Base-by-base conservation (phyloP, 2,329 filamentous ascomycete species). In the Chrysosphaeria jannelii region DNA sequence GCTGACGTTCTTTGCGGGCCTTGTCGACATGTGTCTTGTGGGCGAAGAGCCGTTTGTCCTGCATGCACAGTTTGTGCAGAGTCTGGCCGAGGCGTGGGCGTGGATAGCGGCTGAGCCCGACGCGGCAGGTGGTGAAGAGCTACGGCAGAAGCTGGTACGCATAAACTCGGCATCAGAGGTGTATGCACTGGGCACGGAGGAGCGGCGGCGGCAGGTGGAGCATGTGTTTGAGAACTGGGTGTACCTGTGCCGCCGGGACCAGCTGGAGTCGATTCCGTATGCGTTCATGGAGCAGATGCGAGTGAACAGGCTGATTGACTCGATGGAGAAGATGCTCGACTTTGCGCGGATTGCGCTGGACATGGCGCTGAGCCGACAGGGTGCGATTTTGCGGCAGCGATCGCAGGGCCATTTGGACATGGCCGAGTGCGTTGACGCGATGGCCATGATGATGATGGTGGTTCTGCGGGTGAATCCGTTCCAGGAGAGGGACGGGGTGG, bases 181-280 rank as follows among this genome's bases (percentile, higher is more conserved):
- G n/a, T n/a, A n/a, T n/a, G n/a, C n/a, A n/a, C n/a, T n/a, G n/a
- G n/a, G n/a, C n/a, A n/a, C n/a, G 13, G 17, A 24, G 10, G 20
- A 59, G 15, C 66, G 66, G 33, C 62, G 66, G 30, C 75, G 89
- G 30, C 76, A 91, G 40, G 63, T 89, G 45, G 76, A 88, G 34
- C 93, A 97, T 39, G 57, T 91, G 11, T 91, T 97, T 36, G 78
- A 81, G 20, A 85, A 97, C 46, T 97, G 85, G 85, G 60, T 81
- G 14, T 65, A 69, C 28, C 57, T 91, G 6, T 69, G 57, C 46
- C 70, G 70, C 41, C 74, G 76, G 34, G 57, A 64, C n/a, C 63
- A 67, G 33, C 62, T 68, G 4, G 69, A 76, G 30, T 71, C 69
- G 36, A 59, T 67, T 1, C 53, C 65, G 25, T 48, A 57, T 5